These are phyloP conservation scores for Mucor piriformis DNA, from an alignment of 371 early-diverging fungal genomes.

Conservation along the genomic window DNA sequence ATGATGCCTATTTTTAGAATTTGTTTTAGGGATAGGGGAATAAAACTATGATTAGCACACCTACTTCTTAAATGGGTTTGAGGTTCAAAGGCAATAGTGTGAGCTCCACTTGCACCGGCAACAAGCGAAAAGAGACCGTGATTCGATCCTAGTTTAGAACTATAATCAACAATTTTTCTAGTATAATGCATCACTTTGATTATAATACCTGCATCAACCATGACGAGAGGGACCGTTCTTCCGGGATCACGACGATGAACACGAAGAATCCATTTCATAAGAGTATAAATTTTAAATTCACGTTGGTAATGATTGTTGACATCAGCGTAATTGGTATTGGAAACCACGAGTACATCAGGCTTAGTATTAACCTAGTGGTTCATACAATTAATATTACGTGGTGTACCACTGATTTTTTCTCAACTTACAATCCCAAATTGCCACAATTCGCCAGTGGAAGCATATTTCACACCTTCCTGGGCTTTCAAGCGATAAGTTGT, in stretches of 20 bases:
- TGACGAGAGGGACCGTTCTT: constrained; percentile 36
- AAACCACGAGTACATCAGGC: constrained; percentile 48
- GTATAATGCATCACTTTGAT: not conserved
- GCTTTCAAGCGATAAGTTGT: constrained; percentile 28
- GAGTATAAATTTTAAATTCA: constrained; percentile 45
- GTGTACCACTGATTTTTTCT: not conserved
- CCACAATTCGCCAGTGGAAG: constrained; percentile 31
- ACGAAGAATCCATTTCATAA: constrained; percentile 56
- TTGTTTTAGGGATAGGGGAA: not conserved
- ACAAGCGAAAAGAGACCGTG: constrained; percentile 55
- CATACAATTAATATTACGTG: not conserved
- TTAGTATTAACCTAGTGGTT: constrained; percentile 41
- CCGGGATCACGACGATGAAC: constrained; percentile 46
- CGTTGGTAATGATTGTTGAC: constrained; percentile 44
- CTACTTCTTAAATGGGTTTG: constrained; percentile 50
- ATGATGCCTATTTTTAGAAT: constrained; percentile 40
- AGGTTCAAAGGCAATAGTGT: constrained; percentile 52
- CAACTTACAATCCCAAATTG: constrained; percentile 38
- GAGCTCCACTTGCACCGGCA: constrained; percentile 49
- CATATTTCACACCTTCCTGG: constrained; percentile 20
- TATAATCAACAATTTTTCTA: not conserved
- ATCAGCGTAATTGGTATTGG: constrained; percentile 35
- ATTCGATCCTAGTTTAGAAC: constrained; percentile 37
- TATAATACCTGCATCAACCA: constrained; percentile 50
- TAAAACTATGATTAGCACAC: not conserved